These are phyloP conservation scores for Cryphonectria naterciae DNA, from an alignment of 2,329 filamentous ascomycete genomes.

Conservation along the genomic window DNA sequence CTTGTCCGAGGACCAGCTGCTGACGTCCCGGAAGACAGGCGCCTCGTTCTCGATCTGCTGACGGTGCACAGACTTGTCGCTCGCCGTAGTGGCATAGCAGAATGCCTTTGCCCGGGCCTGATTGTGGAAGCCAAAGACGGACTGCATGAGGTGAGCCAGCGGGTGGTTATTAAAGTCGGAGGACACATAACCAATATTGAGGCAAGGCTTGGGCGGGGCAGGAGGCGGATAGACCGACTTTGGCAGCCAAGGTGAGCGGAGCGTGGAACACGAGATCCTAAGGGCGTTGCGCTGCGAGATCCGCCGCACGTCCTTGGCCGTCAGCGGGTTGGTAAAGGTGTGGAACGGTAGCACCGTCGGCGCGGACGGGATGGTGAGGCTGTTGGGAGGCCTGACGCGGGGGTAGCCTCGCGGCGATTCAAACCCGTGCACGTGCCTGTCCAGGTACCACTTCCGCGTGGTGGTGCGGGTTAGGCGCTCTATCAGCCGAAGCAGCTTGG, in stretches of 20 bases:
- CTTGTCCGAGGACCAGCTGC: slow-evolving; percentile 80
- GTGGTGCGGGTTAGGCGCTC: slow-evolving; percentile 81
- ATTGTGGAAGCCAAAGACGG: slow-evolving; percentile 92
- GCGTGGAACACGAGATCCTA: slow-evolving; percentile 87
- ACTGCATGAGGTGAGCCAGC: slow-evolving; percentile 97
- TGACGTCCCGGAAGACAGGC: slow-evolving; percentile 88
- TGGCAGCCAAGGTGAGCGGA: slow-evolving; percentile 86
- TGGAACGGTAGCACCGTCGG: slow-evolving; percentile 97
- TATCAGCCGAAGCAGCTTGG: slow-evolving; percentile 78
- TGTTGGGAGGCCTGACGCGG: slow-evolving; percentile 73
- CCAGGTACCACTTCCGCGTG: slow-evolving; percentile 85
- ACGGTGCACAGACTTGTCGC: slow-evolving; percentile 86
- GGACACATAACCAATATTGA: slow-evolving; percentile 96
- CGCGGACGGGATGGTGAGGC: slow-evolving; percentile 78
- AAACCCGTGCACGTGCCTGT: slow-evolving; percentile 42
- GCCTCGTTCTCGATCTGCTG: slow-evolving; percentile 92
- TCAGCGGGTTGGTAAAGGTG: slow-evolving; percentile 93
- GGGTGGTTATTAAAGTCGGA: slow-evolving; percentile 99
- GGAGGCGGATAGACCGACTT: slow-evolving; percentile 82
- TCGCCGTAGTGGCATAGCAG: slow-evolving; percentile 93
- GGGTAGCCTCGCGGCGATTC: slow-evolving; percentile 58
- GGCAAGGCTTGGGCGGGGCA: slow-evolving; percentile 74
- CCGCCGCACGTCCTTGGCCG: slow-evolving; percentile 85
- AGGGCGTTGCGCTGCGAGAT: slow-evolving; percentile 96
- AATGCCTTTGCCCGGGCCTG: slow-evolving; percentile 75